Evolutionary conservation across 495 filamentous ascomycete genomes (phyloP).

Genomic region (Rhizodiscina lignyota): DNA sequence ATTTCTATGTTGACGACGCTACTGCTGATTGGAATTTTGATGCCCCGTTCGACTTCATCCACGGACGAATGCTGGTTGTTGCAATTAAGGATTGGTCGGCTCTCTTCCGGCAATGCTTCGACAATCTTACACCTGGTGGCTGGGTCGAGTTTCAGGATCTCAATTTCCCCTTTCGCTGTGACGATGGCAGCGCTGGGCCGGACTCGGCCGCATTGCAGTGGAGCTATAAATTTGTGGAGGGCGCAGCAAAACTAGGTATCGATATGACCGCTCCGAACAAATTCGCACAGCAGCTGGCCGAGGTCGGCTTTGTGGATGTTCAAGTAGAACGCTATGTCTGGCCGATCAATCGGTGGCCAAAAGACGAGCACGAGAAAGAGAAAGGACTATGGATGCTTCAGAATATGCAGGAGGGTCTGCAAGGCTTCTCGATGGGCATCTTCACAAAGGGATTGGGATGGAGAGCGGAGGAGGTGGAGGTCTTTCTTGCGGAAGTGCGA

Average conservation of each 20-base stretch:
- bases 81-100: constrained; percentile 2
- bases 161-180: constrained; percentile 2
- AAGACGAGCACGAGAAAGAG: constrained; percentile 10
- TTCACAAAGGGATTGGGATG: constrained; percentile 7
- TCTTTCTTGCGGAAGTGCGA: constrained; percentile 5
- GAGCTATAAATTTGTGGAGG: constrained; percentile 1
- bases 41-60: constrained; percentile 8
- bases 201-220: neutral
- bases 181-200: neutral
- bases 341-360: constrained; percentile 9
- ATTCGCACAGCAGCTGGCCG: constrained; percentile 6
- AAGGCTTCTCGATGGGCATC: constrained; percentile 8
- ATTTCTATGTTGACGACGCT: constrained; percentile 9
- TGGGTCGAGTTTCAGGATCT: constrained; percentile 9
- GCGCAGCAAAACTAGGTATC: constrained; percentile 1
- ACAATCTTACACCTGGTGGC: constrained; percentile 4
- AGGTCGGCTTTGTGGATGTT: constrained; percentile 9
- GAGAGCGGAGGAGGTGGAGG: constrained; percentile 10
- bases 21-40: constrained; percentile 6
- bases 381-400: constrained; percentile 7
- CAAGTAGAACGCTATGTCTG: constrained; percentile 6
- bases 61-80: constrained; percentile 6
- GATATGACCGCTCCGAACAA: constrained; percentile 2
- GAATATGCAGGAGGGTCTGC: constrained; percentile 5
- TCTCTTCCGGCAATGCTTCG: constrained; percentile 5